Conservation (phyloP, 192 early-diverging fungal genomes). For the Rhizophagus prolifer region DNA sequence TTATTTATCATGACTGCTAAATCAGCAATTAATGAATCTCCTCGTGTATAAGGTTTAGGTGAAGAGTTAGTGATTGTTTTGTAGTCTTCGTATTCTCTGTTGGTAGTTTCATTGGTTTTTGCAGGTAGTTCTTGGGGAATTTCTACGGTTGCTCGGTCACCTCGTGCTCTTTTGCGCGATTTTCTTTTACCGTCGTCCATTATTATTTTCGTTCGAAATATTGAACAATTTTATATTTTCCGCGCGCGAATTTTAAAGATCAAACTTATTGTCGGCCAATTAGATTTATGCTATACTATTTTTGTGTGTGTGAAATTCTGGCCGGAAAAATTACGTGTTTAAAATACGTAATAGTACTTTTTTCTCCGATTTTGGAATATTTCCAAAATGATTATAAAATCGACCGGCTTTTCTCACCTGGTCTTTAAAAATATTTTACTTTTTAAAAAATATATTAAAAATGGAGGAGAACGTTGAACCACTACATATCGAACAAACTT, state of each 20-base stretch:
- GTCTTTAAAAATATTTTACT: not conserved
- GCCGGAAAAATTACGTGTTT: too few species aligned
- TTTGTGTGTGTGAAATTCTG: too few species aligned
- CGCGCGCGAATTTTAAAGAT: too few species aligned
- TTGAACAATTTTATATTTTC: too few species aligned
- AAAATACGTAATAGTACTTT: too few species aligned
- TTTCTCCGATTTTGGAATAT: too few species aligned
- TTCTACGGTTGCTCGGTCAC: not conserved
- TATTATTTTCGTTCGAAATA: not conserved
- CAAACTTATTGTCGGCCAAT: too few species aligned
- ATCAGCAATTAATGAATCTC: not conserved
- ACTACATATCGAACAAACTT: not conserved
- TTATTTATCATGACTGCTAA: not conserved
- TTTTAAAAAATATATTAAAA: not conserved
- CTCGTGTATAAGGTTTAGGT: not conserved
- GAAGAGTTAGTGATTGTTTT: not conserved
- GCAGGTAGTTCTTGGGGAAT: not conserved
- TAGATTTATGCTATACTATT: too few species aligned
- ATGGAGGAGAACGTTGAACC: not conserved
- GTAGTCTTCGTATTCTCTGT: not conserved
- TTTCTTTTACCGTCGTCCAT: not conserved
- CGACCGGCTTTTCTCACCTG: too few species aligned
- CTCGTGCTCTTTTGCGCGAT: not conserved
- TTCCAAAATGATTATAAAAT: too few species aligned
- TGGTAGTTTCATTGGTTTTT: not conserved